Evolutionary conservation across 257 asterid species (phyloP), one percentile per base, ranked within the genome.

Genomic region (Solanum pinnatisectum): DNA sequence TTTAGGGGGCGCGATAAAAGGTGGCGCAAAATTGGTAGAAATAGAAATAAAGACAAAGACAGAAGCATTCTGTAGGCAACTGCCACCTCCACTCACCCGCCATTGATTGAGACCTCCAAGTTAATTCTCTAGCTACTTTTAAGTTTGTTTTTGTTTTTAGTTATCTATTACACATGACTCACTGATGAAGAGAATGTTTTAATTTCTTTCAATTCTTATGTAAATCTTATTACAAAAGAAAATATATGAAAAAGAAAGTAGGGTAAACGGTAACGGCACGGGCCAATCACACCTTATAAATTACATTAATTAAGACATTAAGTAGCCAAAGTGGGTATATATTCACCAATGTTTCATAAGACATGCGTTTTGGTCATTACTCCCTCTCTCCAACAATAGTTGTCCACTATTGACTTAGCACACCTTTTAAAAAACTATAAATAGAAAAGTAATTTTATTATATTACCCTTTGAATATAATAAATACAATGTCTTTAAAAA

Each of bases 21-120:
- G 92, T 91, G 97, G 94, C 95, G 92, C 91, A 91, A 90, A 93
- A 89, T 65, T 88, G 93, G 93, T 90, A 84, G 42, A 49, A 44
- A 27, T 18, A 79, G 37, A 89, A 23, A 63, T 59, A 39, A 77
- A 74, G 63, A 78, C 5, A 20, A 20, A 25, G 84, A 77, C 36
- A 77, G 37, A 67, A 82, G 77, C 88, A 59, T 82, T 83, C 86
- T 91, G 92, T 86, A 88, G 89, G 92, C 88, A 87, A 87, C 72
- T 87, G 84, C 92, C 94, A 92, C 90, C 91, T 49, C 60, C 60
- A 15, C 60, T 88, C 94, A 92, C 93, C 95, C 85, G 85, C 85
- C 70, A 92, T 91, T 89, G 98, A 95, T 82, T 33, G 89, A 36
- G 98, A 95, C 96, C 71, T 79, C 37, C 68, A n/a, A 60, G 30